Percentiles rank a stretch among this genome's conserved stretches.
Evolutionary conservation across 495 filamentous ascomycete species (phyloP).

Genomic region (Aspergillus taichungensis): DNA sequence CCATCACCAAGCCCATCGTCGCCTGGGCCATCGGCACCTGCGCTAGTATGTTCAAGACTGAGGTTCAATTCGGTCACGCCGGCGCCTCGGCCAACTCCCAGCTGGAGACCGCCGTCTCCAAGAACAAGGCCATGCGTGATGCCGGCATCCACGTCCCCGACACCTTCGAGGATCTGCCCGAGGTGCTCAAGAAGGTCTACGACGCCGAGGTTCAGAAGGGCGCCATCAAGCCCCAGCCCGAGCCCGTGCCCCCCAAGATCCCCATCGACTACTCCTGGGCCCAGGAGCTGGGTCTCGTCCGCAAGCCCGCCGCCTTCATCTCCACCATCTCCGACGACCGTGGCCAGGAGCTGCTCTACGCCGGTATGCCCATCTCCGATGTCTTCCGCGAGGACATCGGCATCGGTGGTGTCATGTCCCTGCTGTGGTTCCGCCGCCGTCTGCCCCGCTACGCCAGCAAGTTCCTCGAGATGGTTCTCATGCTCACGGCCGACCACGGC

Average conservation of each 20-base stretch:
- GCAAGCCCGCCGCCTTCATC: conserved; percentile 99
- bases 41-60: conserved; percentile 99
- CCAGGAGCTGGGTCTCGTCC: conserved; percentile 97
- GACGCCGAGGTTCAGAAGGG: conserved; percentile 74
- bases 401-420: conserved; percentile 98
- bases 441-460: conserved; percentile 93
- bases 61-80: conserved; percentile 98
- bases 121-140: conserved; percentile 94
- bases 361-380: conserved; percentile 98
- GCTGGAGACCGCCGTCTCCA: conserved; percentile 89
- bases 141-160: conserved; percentile 91
- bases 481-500: conserved; percentile 98
- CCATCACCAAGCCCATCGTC: conserved; percentile 95
- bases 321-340: conserved; percentile 99
- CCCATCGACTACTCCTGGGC: conserved; percentile 99
- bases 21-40: conserved; percentile 99
- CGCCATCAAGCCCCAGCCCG: conserved; percentile 71
- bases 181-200: conserved; percentile 67
- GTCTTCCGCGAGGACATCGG: conserved; percentile 98
- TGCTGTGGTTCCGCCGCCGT: conserved; percentile 98
- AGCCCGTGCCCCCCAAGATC: conserved; percentile 95
- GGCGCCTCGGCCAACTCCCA: conserved; percentile 98
- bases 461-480: conserved; percentile 99
- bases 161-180: conserved; percentile 93
- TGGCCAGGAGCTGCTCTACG: conserved; percentile 97